phyloP scores from a whole-genome alignment of 148 eudicot species.

The Polygonum maritimum region DNA sequence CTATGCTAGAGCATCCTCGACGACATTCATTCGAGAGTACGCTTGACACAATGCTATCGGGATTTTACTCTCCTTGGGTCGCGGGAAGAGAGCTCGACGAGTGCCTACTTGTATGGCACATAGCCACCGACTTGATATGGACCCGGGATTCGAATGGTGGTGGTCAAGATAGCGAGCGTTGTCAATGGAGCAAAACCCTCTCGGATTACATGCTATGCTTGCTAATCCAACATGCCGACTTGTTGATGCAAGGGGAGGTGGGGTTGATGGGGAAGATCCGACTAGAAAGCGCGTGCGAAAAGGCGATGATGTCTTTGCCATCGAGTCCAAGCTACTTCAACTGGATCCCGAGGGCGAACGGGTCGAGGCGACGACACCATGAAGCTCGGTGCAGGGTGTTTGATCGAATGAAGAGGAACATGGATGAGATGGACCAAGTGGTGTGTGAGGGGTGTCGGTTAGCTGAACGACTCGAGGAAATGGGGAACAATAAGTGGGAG shows the following conservation, averaged over 20 bases:
- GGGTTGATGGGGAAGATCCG: background rate
- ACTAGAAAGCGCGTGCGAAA: background rate
- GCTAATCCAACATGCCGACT: background rate
- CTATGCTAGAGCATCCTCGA: background rate
- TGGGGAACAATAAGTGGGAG: background rate
- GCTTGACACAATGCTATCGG: background rate
- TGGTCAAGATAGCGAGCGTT: too few relatives aligned
- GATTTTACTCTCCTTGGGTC: background rate
- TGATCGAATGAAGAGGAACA: background rate
- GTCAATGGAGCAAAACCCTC: background rate
- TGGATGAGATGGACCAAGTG: background rate
- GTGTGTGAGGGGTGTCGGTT: background rate
- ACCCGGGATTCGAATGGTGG: background rate
- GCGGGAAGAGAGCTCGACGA: background rate
- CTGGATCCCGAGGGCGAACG: too few relatives aligned
- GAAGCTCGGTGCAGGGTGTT: background rate
- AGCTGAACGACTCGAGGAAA: background rate
- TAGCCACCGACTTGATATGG: background rate
- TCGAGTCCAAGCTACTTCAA: background rate
- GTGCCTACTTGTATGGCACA: background rate
- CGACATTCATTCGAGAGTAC: too few relatives aligned
- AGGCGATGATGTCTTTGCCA: background rate
- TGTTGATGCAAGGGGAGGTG: background rate
- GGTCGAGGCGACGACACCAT: background rate
- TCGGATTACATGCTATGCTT: background rate